Conservation (phyloP, 1,139 yeast genomes). For the Pichia sp. region DNA sequence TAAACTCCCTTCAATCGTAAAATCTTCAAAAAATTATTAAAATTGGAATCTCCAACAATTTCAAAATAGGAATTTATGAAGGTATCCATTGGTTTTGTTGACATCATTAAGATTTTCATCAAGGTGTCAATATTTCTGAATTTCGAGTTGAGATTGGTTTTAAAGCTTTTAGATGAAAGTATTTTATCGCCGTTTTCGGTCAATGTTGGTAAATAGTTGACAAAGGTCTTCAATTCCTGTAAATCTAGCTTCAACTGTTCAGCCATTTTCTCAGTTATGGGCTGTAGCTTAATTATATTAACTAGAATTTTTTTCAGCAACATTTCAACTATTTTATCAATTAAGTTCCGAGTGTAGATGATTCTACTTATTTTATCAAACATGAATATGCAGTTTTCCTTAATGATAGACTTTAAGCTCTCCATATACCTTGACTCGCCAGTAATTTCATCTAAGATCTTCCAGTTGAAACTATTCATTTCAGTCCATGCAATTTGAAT, state of each 20-base stretch:
- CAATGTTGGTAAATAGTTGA: slow-evolving; percentile 43
- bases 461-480: slow-evolving; percentile 76
- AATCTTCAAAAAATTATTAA: slow-evolving; percentile 55
- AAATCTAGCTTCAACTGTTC: slow-evolving; percentile 78
- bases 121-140: slow-evolving; percentile 51
- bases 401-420: slow-evolving; percentile 45
- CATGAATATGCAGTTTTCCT: slow-evolving; percentile 39
- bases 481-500: slow-evolving; percentile 76
- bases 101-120: slow-evolving; percentile 57
- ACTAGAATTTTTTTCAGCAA: slow-evolving; percentile 50
- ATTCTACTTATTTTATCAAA: slow-evolving; percentile 61
- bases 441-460: slow-evolving; percentile 47
- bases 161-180: slow-evolving; percentile 32
- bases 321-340: slow-evolving; percentile 69
- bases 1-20: slow-evolving; percentile 54
- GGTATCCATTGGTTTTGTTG: slow-evolving; percentile 56
- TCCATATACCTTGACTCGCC: slow-evolving; percentile 65
- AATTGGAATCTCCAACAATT: slow-evolving; percentile 57
- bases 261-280: slow-evolving; percentile 61
- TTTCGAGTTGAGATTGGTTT: slow-evolving; percentile 40
- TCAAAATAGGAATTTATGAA: slow-evolving; percentile 61
- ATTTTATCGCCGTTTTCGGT: slow-evolving; percentile 22
- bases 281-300: slow-evolving; percentile 51
- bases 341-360: slow-evolving; percentile 60
- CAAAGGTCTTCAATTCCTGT: slow-evolving; percentile 49